phyloP scores from a whole-genome alignment of 2,329 filamentous ascomycete species.

The Talaromyces verruculosus region DNA sequence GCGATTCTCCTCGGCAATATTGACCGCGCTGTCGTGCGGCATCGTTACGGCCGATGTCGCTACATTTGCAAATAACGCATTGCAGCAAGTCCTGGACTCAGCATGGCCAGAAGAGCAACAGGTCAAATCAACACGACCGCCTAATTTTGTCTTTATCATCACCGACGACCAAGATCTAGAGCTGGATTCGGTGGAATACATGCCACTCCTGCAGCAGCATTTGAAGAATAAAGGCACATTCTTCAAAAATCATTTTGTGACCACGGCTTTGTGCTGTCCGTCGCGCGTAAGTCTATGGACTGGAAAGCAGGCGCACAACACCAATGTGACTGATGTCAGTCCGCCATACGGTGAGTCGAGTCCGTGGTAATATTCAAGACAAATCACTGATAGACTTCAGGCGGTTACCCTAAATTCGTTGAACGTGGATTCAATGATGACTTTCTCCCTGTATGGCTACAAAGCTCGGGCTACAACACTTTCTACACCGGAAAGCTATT shows the following conservation, averaged over 20 bases:
- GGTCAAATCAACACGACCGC: constrained; percentile 20
- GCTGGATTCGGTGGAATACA: constrained; percentile 62
- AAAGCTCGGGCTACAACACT: constrained; percentile 53
- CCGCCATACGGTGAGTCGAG: constrained; percentile 52
- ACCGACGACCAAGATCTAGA: constrained; percentile 68
- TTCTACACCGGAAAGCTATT: constrained; percentile 59
- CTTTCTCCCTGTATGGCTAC: constrained; percentile 55
- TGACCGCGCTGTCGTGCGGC: constrained; percentile 2
- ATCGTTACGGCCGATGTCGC: not conserved
- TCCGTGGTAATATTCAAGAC: not conserved
- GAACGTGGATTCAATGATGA: constrained; percentile 52
- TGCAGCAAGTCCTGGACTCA: constrained; percentile 4
- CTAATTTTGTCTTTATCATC: constrained; percentile 66
- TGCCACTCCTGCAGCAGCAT: constrained; percentile 58
- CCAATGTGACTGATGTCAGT: constrained; percentile 63
- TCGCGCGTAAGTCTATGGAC: constrained; percentile 66
- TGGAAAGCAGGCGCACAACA: constrained; percentile 67
- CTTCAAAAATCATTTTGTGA: constrained; percentile 65
- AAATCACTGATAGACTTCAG: constrained; percentile 22
- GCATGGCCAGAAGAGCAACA: not conserved
- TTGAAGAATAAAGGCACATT: constrained; percentile 59
- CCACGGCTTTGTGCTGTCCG: constrained; percentile 66
- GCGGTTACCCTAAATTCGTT: constrained; percentile 53
- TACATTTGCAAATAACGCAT: not conserved
- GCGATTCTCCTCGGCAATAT: not conserved